Conservation (phyloP, 1,284 basidiomycete species). For the Wallemia hederae region DNA sequence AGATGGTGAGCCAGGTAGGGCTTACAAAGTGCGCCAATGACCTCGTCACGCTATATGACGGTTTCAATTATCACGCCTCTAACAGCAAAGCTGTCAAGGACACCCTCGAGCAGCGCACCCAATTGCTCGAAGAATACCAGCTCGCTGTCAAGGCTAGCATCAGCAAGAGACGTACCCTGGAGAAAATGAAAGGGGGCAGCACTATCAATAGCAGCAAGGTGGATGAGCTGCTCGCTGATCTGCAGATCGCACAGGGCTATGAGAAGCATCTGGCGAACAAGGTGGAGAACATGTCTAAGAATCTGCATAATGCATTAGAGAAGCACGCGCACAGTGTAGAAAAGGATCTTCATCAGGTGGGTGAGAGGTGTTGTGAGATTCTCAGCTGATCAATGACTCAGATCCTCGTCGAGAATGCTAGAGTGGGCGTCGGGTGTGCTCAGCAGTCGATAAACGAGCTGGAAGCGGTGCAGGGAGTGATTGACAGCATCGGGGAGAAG, state of each 20-base stretch:
- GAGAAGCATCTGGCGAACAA: slow-evolving; percentile 51
- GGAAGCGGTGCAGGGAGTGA: background rate
- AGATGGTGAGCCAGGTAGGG: background rate
- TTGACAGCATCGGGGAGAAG: too few species aligned
- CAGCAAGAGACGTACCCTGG: slow-evolving; percentile 61
- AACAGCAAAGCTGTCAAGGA: slow-evolving; percentile 21
- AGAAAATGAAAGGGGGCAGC: slow-evolving; percentile 59
- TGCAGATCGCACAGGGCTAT: slow-evolving; percentile 41
- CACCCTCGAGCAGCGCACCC: slow-evolving; percentile 53
- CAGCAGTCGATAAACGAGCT: background rate
- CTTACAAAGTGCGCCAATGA: background rate
- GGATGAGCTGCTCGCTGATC: slow-evolving; percentile 71
- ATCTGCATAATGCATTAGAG: slow-evolving; percentile 52
- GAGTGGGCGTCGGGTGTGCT: background rate
- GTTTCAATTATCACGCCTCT: background rate
- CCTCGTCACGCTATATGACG: background rate
- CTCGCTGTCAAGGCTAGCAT: slow-evolving; percentile 67
- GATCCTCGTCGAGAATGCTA: background rate
- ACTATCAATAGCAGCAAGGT: slow-evolving; percentile 61
- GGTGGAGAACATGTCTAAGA: slow-evolving; percentile 64
- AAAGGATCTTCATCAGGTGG: background rate
- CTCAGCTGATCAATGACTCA: background rate
- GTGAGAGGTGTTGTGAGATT: background rate
- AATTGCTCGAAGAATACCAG: slow-evolving; percentile 71
- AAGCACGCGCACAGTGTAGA: slow-evolving; percentile 30